Conservation (phyloP, 73 alveolate species). For the Paramecium primaurelia region DNA sequence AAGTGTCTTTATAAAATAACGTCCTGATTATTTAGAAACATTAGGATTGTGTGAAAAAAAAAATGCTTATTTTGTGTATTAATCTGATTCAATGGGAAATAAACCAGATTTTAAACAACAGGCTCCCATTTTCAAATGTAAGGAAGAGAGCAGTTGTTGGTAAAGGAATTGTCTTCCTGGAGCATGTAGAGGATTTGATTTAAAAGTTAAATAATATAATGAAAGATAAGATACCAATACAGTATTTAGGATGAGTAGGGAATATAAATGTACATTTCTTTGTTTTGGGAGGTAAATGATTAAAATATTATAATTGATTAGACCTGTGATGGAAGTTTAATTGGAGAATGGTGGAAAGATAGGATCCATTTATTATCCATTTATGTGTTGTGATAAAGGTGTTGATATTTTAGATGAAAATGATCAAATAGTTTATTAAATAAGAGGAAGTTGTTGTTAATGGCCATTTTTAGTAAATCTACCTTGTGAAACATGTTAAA, state of each 20-base stretch:
- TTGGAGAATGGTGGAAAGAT: background rate
- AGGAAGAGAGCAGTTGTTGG: background rate
- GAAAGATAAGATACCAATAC: background rate
- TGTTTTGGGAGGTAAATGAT: background rate
- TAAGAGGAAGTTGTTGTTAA: conserved; percentile 36
- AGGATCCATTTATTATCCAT: background rate
- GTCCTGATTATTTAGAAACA: conserved; percentile 14
- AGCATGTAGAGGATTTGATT: background rate
- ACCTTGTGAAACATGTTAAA: conserved; percentile 48
- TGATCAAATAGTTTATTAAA: background rate
- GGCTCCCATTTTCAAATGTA: background rate
- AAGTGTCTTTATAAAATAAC: conserved; percentile 5
- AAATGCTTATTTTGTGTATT: background rate
- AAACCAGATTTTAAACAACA: background rate
- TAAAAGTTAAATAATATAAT: background rate
- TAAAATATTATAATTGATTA: background rate
- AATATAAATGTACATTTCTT: background rate
- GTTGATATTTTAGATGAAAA: background rate
- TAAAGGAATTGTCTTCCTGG: conserved; percentile 34
- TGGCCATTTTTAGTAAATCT: conserved; percentile 21
- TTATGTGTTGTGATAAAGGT: conserved; percentile 43
- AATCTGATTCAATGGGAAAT: background rate
- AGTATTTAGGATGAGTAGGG: background rate
- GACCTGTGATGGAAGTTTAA: conserved; percentile 16
- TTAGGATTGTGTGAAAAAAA: background rate